Evolutionary conservation across 768 basidiomycete genomes (phyloP).

Genomic region (Rhizopogon rudus): DNA sequence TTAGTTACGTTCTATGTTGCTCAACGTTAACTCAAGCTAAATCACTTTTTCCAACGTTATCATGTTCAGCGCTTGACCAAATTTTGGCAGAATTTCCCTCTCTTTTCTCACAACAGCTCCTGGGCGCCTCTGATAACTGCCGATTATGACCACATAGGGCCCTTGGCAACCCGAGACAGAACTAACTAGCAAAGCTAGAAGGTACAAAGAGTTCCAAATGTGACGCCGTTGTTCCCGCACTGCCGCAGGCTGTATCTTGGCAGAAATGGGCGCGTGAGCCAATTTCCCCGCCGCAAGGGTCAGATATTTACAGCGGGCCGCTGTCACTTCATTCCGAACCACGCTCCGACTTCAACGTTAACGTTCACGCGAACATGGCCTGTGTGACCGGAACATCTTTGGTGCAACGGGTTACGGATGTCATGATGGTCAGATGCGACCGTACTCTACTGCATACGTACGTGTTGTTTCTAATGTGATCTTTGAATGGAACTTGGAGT

Average conservation of each 20-base stretch:
- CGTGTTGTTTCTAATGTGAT: no score
- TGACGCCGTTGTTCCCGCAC: conserved; percentile 4
- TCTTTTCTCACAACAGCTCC: not conserved
- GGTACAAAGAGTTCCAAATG: conserved; percentile 11
- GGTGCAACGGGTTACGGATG: no score
- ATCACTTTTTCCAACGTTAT: not conserved
- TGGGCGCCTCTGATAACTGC: not conserved
- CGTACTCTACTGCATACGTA: no score
- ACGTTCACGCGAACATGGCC: no score
- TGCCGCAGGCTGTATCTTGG: not conserved
- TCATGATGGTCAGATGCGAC: no score
- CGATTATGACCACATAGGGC: conserved; percentile 5
- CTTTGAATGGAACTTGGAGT: no score
- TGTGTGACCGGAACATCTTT: no score
- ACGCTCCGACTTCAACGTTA: no score
- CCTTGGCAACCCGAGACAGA: conserved; percentile 21
- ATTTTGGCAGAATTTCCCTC: not conserved
- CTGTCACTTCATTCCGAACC: no score
- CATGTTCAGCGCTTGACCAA: not conserved
- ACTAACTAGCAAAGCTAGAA: conserved; percentile 8
- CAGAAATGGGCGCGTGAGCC: not conserved
- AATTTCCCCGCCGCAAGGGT: not conserved
- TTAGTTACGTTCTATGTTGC: conserved; percentile 7
- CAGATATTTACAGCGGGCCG: no score
- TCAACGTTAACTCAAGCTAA: not conserved